Base-by-base conservation (phyloP, 495 filamentous ascomycete species). In the Paragyromitra xinjiangensis region DNA sequence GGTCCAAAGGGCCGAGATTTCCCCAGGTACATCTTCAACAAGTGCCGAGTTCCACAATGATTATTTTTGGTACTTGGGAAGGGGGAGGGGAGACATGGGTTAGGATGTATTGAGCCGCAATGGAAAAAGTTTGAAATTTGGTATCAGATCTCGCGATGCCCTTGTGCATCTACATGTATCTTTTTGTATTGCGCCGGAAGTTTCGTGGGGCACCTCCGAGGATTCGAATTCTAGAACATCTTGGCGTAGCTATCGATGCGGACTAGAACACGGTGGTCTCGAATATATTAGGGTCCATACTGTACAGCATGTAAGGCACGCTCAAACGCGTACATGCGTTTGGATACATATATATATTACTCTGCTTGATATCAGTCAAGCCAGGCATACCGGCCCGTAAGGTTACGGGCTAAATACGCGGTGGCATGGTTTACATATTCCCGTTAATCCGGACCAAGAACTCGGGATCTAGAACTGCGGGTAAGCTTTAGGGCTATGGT, bases 101-200 rank as follows among this genome's bases (percentile, higher is more conserved):
- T 19, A 39, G 29, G 50, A 53, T 69, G 40, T 44, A 62, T 59
- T 74, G 64, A 66, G 71, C 62, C 71, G n/a, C 50, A 48, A 68
- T 39, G 50, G 37, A 69, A 50, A 34, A 34, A 34, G 29, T 34
- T 69, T 19, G 34, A 56, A 58, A 48, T 45, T 74, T 22, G 51
- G 71, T 69, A 74, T 74, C 40, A 48, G 71, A 74, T 74, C 71
- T 34, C 44, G 39, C 62, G 63, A 69, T 74, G 63, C 42, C 63
- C 26, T 40, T 5, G 19, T 56, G 53, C 64, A 9, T 53, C 11
- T 14, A 55, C 12, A 45, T 44, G 14, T 42, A 12, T 53, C 19
- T 53, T 5, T 55, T 24, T 22, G 11, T 24, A 56, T 40, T 63
- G 64, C 53, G 26, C 58, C n/a, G 50, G 26, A 34, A 37, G 34